A percentile compares a stretch with the other conserved stretches of the same genome.
Evolutionary conservation across 441 rosid species (phyloP).

Genomic region (Lepidium campestre): DNA sequence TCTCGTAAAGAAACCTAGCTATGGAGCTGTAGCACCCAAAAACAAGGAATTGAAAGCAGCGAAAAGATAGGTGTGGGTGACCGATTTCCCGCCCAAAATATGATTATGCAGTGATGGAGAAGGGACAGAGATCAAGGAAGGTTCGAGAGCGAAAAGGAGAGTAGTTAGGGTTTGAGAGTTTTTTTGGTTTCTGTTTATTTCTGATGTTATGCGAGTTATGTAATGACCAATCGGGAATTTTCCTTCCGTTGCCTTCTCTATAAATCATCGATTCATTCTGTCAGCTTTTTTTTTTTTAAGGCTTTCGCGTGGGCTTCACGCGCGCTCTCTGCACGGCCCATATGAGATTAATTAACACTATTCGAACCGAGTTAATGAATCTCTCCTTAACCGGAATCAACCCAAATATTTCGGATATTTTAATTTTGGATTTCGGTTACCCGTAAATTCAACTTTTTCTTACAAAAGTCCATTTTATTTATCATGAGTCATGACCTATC

Average conservation of each 20-base stretch:
- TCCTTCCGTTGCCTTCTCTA: not conserved
- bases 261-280: not conserved
- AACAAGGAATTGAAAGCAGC: not conserved
- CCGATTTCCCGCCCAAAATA: conserved; percentile 28
- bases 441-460: too few relatives aligned
- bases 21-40: not conserved
- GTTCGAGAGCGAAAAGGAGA: conserved; percentile 11
- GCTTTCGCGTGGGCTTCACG: conserved; percentile 12
- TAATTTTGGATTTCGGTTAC: too few relatives aligned
- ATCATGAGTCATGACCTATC: too few relatives aligned
- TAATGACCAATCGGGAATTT: conserved; percentile 10
- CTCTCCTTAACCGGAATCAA: not conserved
- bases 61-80: not conserved
- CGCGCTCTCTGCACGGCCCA: not conserved
- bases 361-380: not conserved
- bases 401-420: too few relatives aligned
- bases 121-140: conserved; percentile 23
- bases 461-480: too few relatives aligned
- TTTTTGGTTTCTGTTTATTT: not conserved
- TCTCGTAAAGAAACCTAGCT: conserved; percentile 12
- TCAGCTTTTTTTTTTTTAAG: not conserved
- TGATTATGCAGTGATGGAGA: conserved; percentile 7
- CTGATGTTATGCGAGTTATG: too few relatives aligned
- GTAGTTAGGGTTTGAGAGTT: conserved; percentile 27
- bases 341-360: too few relatives aligned